Evolutionary conservation across 2,329 filamentous ascomycete species (phyloP).

Genomic region (Chaetomium globosum): DNA sequence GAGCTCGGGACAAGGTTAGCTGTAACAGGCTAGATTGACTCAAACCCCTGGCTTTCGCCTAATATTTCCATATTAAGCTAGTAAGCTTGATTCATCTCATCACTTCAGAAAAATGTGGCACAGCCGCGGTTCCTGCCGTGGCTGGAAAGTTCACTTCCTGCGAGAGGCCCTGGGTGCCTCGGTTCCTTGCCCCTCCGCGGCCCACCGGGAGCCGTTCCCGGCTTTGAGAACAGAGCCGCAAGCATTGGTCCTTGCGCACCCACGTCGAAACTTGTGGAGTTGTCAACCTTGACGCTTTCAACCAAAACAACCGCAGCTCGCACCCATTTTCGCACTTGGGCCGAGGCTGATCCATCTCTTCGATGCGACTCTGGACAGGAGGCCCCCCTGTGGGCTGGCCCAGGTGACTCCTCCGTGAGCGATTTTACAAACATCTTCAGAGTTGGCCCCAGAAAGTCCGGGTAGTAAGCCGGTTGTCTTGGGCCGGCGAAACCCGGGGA

Average conservation of each 20-base stretch:
- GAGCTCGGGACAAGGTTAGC: neutral
- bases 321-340: neutral
- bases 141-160: conserved; percentile 4
- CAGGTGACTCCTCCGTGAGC: neutral
- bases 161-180: too few relatives aligned
- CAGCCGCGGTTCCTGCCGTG: neutral
- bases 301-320: conserved; percentile 3
- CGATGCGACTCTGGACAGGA: neutral
- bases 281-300: conserved; percentile 3
- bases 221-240: conserved; percentile 5
- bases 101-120: conserved; percentile 18
- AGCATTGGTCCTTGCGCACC: conserved; percentile 18
- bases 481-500: neutral
- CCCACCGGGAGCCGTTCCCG: neutral
- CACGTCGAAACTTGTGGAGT: conserved; percentile 16
- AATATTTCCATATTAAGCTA: conserved; percentile 29
- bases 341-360: neutral
- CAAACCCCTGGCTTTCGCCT: conserved; percentile 26
- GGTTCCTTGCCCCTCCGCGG: conserved; percentile 8
- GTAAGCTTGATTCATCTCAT: conserved; percentile 18
- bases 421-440: neutral
- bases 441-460: neutral
- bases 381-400: neutral
- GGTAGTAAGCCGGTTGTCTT: neutral
- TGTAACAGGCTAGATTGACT: conserved; percentile 1